Conservation (phyloP, 2,329 filamentous ascomycete species). For the Teratosphaeria epicoccoides region DNA sequence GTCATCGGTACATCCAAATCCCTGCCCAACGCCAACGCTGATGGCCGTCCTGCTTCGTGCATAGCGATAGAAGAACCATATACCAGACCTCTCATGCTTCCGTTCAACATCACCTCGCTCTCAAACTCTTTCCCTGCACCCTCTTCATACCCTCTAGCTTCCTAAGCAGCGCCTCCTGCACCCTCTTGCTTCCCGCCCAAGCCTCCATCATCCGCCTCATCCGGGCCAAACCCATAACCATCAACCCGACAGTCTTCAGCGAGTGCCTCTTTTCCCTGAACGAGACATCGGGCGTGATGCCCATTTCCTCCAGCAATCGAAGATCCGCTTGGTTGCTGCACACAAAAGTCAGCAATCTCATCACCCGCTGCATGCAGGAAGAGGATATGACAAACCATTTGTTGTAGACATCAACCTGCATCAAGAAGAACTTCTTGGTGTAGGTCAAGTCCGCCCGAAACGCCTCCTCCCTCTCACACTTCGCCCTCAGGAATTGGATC, state of each 20-base stretch:
- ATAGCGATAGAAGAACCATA: conserved; percentile 1
- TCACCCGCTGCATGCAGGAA: conserved; percentile 1
- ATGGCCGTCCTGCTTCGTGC: background rate
- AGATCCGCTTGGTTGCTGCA: conserved; percentile 85
- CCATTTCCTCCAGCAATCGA: conserved; percentile 73
- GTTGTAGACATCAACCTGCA: conserved; percentile 72
- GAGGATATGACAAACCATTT: conserved; percentile 63
- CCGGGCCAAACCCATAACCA: conserved; percentile 40
- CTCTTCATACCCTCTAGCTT: conserved; percentile 37
- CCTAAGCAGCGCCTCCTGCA: conserved; percentile 36
- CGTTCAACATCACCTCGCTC: conserved; percentile 3
- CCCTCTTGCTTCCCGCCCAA: conserved; percentile 42
- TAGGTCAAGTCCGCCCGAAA: conserved; percentile 73
- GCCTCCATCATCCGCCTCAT: conserved; percentile 40
- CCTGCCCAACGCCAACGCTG: background rate
- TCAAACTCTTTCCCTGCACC: background rate
- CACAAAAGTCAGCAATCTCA: background rate
- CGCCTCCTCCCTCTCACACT: conserved; percentile 66
- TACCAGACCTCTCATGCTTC: background rate
- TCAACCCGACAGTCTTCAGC: conserved; percentile 38
- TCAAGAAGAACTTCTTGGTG: conserved; percentile 72
- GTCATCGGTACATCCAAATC: too few species aligned
- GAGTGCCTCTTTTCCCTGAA: conserved; percentile 33
- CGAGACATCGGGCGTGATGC: conserved; percentile 46
- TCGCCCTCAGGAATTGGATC: conserved; percentile 79